Evolutionary conservation across 2,329 filamentous ascomycete species (phyloP), one percentile per base, ranked within the genome.

Genomic region (Stachybotrys echinatus): DNA sequence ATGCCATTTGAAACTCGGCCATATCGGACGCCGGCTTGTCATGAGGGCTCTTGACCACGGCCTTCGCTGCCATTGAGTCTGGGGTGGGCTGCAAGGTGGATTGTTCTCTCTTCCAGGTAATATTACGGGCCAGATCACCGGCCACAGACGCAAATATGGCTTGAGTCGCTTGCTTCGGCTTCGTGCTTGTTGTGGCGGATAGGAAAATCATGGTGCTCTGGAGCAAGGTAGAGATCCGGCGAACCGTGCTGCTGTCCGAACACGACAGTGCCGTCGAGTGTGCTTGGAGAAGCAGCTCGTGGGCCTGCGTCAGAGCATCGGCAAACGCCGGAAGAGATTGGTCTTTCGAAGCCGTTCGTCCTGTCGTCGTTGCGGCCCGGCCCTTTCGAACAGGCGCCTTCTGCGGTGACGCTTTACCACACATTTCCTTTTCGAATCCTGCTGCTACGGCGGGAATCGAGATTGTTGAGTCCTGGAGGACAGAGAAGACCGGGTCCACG

Each of bases 381-480:
- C 61, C 61, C 46, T 61, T 64, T 47, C 62, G 59, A n/a, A 61
- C 57, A 47, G 73, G 71, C 12, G 70, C 64, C 48, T 71, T 70
- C 5, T 56, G 55, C 4, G 66, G 51, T 3, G 69, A 69, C 20
- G 62, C 55, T 23, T 67, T 65, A 42, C 74, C 69, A 12, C 65
- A 58, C 23, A 60, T 56, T n/a, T 52, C 55, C 52, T 70, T 71
- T 31, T 77, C 77, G 22, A 69, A 59, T 23, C 68, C 64, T 55
- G 65, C 62, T 21, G 72, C 71, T 37, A 92, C 74, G 0, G 89
- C 84, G 2, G 92, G 90, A 52, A 92, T 87, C 0, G 91, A 95
- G 22, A 96, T 84, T 0, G 91, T 96, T 1, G 94, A 96, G 60
- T 99, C 94, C 43, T 92, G 89, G 17, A 97, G 79, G 10, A 92